Evolutionary conservation across 257 asterid genomes (phyloP).

Genomic region (Solanum dulcamara): DNA sequence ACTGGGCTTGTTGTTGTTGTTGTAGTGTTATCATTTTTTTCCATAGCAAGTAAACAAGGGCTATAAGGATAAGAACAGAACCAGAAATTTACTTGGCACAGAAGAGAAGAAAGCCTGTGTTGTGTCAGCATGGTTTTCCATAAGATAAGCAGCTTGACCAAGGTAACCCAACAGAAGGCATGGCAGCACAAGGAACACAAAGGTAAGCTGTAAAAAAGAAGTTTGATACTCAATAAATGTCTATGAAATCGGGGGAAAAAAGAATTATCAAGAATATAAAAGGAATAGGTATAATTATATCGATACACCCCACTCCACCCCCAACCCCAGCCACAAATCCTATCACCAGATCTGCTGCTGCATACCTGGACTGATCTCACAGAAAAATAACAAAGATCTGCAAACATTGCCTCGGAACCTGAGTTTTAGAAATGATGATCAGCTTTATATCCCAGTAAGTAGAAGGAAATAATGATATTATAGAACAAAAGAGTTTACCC

Average conservation of each 20-base stretch:
- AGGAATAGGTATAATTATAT: background rate
- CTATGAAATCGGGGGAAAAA: background rate
- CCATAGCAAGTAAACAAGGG: background rate
- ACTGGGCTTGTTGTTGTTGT: no score
- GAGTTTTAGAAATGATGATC: conserved; percentile 41
- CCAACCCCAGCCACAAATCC: background rate
- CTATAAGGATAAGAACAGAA: background rate
- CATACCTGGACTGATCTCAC: conserved; percentile 92
- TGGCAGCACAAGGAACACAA: conserved; percentile 75
- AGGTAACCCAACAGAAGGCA: conserved; percentile 94
- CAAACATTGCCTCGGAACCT: conserved; percentile 99
- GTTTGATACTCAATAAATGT: background rate
- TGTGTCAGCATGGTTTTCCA: conserved; percentile 90
- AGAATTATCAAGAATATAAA: background rate
- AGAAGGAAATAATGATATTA: background rate
- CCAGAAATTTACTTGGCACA: conserved; percentile 62
- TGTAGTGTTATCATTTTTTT: background rate
- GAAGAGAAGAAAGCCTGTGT: conserved; percentile 92
- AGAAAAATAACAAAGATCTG: conserved; percentile 93
- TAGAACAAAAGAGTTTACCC: background rate
- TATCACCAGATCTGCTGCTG: background rate
- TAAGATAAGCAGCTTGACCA: conserved; percentile 98
- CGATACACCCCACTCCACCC: conserved; percentile 1
- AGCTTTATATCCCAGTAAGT: conserved; percentile 19
- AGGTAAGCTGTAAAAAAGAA: conserved; percentile 70